These are phyloP conservation scores for Curvularia sp. DNA, from an alignment of 2,329 filamentous ascomycete genomes.

Conservation along the genomic window DNA sequence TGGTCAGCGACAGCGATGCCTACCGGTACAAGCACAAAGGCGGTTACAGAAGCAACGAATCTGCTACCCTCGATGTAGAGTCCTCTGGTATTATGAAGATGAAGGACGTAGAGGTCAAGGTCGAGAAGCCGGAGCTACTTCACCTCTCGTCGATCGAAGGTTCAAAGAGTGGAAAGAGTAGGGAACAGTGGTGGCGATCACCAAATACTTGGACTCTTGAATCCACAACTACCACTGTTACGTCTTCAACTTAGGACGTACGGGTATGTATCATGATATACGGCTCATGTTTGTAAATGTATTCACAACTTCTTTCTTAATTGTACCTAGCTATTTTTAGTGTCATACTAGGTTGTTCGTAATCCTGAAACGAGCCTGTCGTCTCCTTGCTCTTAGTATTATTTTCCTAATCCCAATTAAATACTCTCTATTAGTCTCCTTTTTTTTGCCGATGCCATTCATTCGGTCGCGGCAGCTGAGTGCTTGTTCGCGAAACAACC, in stretches of 20 bases:
- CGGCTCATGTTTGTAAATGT: background rate
- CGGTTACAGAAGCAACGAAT: constrained; percentile 1
- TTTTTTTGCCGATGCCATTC: background rate
- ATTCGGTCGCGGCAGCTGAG: background rate
- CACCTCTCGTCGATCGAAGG: background rate
- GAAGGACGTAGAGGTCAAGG: constrained; percentile 9
- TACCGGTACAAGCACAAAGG: constrained; percentile 1
- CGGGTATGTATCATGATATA: background rate
- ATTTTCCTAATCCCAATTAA: background rate
- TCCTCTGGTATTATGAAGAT: constrained; percentile 8
- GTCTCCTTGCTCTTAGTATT: background rate
- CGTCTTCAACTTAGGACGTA: background rate
- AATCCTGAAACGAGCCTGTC: background rate
- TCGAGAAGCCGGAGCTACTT: constrained; percentile 4
- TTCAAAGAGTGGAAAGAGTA: background rate
- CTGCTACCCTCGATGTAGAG: constrained; percentile 10
- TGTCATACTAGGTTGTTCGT: background rate
- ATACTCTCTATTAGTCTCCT: background rate
- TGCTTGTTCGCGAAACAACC: background rate
- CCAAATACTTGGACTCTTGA: constrained; percentile 23
- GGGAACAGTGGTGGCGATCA: constrained; percentile 21
- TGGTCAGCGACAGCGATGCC: constrained; percentile 14
- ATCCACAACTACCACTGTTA: background rate
- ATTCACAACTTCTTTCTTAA: background rate
- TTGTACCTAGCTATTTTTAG: background rate